A percentile compares a stretch with the other conserved stretches of the same genome.
These are phyloP conservation scores for Coniochaeta ligniaria DNA, from an alignment of 2,329 filamentous ascomycete genomes.

Conservation along the genomic window DNA sequence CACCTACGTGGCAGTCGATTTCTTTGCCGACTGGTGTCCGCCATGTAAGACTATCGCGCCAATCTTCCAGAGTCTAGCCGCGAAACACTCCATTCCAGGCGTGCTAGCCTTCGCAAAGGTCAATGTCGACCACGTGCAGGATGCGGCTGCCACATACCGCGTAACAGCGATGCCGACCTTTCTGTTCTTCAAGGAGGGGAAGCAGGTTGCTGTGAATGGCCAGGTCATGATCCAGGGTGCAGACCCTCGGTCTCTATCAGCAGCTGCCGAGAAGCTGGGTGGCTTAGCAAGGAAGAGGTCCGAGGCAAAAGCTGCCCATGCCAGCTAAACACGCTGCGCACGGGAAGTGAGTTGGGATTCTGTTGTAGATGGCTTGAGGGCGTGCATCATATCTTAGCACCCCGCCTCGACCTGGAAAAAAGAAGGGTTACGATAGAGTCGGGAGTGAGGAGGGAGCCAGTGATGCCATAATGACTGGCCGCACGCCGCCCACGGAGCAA, in stretches of 20 bases:
- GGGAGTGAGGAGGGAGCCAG: too few relatives aligned
- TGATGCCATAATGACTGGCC: too few relatives aligned
- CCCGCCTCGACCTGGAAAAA: not conserved
- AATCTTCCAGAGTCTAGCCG: constrained; percentile 41
- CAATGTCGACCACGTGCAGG: constrained; percentile 47
- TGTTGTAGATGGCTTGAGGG: not conserved
- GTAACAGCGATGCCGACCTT: constrained; percentile 54
- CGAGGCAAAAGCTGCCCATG: constrained; percentile 3
- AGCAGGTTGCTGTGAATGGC: constrained; percentile 32
- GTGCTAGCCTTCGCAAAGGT: constrained; percentile 49
- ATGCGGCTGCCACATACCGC: constrained; percentile 40
- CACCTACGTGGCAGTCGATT: constrained; percentile 48
- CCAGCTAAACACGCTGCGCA: not conserved
- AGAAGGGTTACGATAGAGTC: too few relatives aligned
- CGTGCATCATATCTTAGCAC: not conserved
- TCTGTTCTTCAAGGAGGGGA: constrained; percentile 50
- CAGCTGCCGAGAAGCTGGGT: constrained; percentile 27
- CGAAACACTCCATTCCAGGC: constrained; percentile 27
- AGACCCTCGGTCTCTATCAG: constrained; percentile 19
- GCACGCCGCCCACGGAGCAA: too few relatives aligned
- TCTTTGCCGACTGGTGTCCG: constrained; percentile 53
- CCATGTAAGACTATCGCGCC: constrained; percentile 55
- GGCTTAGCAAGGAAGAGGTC: constrained; percentile 26
- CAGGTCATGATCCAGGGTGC: constrained; percentile 28
- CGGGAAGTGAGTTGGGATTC: not conserved